Conservation (phyloP, 306 rosid genomes). For the Cicer chorassanicum region DNA sequence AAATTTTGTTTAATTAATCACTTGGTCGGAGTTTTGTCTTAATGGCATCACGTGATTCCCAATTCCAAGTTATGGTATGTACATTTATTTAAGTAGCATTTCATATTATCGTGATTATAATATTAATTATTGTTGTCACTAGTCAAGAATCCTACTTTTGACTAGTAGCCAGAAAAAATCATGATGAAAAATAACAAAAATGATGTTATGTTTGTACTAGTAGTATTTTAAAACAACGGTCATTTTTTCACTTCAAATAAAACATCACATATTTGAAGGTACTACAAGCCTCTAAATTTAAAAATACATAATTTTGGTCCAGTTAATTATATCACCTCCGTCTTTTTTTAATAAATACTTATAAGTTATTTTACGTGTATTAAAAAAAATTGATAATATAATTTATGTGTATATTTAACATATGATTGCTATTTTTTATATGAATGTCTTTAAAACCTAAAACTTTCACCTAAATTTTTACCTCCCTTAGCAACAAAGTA, state of each 20-base stretch:
- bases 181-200: background rate
- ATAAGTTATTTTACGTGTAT: no score
- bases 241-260: background rate
- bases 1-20: slow-evolving; percentile 69
- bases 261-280: background rate
- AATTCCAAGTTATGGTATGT: slow-evolving; percentile 87
- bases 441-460: background rate
- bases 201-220: background rate
- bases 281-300: background rate
- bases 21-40: slow-evolving; percentile 98
- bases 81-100: slow-evolving; percentile 32
- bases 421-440: no score
- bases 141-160: slow-evolving; percentile 48
- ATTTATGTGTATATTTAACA: no score
- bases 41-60: slow-evolving; percentile 98
- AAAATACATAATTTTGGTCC: no score
- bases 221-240: background rate
- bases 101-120: slow-evolving; percentile 27
- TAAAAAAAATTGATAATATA: no score
- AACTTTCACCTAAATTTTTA: background rate
- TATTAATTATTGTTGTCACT: slow-evolving; percentile 45
- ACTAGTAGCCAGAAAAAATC: slow-evolving; percentile 28
- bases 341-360: no score
- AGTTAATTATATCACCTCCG: no score
- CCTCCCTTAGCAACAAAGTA: background rate